Conservation (phyloP, 2,329 filamentous ascomycete genomes). For the Fusarium coicis region DNA sequence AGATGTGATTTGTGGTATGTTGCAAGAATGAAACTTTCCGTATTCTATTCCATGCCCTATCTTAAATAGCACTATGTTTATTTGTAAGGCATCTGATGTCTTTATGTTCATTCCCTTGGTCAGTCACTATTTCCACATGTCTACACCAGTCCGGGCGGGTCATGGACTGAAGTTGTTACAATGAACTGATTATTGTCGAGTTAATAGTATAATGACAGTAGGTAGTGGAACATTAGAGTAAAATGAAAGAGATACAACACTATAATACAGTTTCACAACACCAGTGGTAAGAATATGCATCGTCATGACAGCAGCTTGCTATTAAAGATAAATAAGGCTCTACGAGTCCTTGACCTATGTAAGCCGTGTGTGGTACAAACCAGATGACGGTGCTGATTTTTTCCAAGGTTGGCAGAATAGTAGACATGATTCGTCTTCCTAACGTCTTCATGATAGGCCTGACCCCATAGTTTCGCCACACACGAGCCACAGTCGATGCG, state of each 20-base stretch:
- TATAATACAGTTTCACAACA: not conserved
- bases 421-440: not conserved
- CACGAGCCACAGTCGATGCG: slow-evolving; percentile 20
- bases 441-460: slow-evolving; percentile 6
- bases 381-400: not conserved
- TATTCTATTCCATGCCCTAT: not conserved
- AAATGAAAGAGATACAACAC: not conserved
- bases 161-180: not conserved
- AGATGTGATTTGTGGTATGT: not conserved
- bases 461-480: slow-evolving; percentile 9
- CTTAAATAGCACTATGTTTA: too few relatives aligned
- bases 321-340: not conserved
- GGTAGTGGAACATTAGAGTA: not conserved
- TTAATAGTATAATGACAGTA: not conserved
- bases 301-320: not conserved
- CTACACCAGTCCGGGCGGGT: too few relatives aligned
- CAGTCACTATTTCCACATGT: not conserved
- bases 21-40: not conserved
- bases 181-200: not conserved
- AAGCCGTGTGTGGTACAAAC: not conserved
- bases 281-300: not conserved
- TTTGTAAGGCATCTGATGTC: not conserved
- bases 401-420: not conserved
- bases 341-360: not conserved
- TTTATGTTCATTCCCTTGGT: not conserved